Percentiles rank a stretch among this genome's conserved stretches.
Conservation (phyloP, 306 rosid genomes). For the Glycine soja region DNA sequence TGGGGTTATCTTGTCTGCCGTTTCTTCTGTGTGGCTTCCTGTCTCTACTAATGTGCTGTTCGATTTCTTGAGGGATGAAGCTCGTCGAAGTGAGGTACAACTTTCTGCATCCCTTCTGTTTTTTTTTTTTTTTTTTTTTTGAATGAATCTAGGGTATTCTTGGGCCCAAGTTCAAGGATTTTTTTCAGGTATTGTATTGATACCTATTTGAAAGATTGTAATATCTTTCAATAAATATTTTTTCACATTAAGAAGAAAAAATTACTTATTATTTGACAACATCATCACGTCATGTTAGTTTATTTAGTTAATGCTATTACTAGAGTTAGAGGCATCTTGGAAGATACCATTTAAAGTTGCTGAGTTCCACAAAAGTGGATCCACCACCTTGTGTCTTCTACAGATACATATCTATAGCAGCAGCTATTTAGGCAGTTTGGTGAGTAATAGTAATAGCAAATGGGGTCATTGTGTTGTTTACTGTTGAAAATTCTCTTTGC, state of each 20-base stretch:
- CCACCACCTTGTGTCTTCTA: constrained; percentile 11
- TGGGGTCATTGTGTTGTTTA: not conserved
- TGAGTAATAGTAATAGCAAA: not conserved
- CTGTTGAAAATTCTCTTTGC: constrained; percentile 34
- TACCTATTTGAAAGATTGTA: not conserved
- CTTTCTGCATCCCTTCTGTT: not conserved
- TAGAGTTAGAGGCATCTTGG: not conserved
- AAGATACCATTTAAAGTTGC: not conserved
- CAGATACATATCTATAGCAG: not conserved
- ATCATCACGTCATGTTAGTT: not conserved
- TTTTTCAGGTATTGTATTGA: not conserved
- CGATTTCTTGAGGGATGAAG: constrained; percentile 82
- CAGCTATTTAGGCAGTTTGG: not conserved
- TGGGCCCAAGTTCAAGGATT: not conserved
- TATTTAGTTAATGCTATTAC: not conserved
- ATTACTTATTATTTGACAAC: too few species aligned
- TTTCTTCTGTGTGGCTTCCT: constrained; percentile 93
- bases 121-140: not conserved
- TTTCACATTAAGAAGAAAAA: too few species aligned
- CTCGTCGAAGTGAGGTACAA: constrained; percentile 75
- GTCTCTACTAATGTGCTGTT: constrained; percentile 66
- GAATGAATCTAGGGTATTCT: not conserved
- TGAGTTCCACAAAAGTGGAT: not conserved
- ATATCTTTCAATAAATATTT: not conserved
- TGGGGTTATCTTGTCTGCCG: constrained; percentile 87